Base-by-base conservation (phyloP, 306 rosid species). In the Biancaea sappan region DNA sequence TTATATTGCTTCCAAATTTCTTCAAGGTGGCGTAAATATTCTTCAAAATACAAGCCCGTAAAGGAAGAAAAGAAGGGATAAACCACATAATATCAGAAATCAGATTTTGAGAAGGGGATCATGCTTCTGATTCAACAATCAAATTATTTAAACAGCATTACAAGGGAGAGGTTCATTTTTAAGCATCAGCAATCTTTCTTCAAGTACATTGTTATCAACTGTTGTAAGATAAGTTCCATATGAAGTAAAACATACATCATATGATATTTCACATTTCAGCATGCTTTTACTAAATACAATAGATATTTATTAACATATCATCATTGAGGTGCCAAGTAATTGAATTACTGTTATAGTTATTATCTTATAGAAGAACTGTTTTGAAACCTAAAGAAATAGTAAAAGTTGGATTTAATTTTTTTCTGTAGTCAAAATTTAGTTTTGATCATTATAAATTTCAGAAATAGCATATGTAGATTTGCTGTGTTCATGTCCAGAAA, bases 1-100 rank as follows among this genome's bases (percentile, higher is more conserved):
- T 90, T 31, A 92, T 84, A 76, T 90, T 88, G 76, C 96, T 92
- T 83, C 98, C 96, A 72, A 88, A 87, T 2, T 40, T 66, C 84
- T 87, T 76, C 87, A 92, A 82, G 24, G 83, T 47, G 12, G 63
- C 66, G 79, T 75, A 71, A 66, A 90, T 81, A 69, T 90, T 81
- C 98, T 92, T 57, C 84, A 84, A 73, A 38, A 63, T 10, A 51
- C 43, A 77, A 9, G 28, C 31, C 66, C 68, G 76, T 34, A 47
- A 32, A 67, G 79, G 63, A 25, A 56, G 41, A 19, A 70, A 51
- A 76, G 14, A 72, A 51, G 21, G 6, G 46, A 60, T 15, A 72
- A 71, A 46, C 22, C 66, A 22, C 68, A 66, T 28, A 74, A 26
- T 43, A 72, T 64, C 57, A 62, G 59, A 75, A 35, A 66, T 31